Conservation (phyloP, 2,329 filamentous ascomycete genomes). For the Monosporascus sp. region DNA sequence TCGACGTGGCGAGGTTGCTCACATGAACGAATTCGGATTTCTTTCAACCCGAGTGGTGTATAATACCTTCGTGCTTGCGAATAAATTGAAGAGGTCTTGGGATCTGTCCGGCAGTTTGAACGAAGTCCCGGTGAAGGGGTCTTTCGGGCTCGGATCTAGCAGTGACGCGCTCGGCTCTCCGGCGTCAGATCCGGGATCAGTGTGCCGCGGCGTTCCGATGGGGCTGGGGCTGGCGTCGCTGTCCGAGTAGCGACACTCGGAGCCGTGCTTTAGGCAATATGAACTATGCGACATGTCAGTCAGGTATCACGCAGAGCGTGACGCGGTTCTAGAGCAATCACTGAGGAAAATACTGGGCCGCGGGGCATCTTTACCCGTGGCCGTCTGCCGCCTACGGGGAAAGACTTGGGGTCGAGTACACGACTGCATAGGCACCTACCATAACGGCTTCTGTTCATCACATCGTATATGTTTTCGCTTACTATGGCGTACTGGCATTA, state of each 20-base stretch:
- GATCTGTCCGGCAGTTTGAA: slow-evolving; percentile 29
- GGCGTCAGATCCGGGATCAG: slow-evolving; percentile 14
- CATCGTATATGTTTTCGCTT: slow-evolving; percentile 41
- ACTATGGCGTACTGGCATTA: slow-evolving; percentile 26
- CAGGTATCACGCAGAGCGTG: slow-evolving; percentile 1
- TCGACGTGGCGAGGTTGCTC: slow-evolving; percentile 6
- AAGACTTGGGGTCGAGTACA: background rate
- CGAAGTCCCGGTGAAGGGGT: slow-evolving; percentile 24
- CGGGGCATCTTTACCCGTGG: slow-evolving; percentile 9
- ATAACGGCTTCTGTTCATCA: slow-evolving; percentile 40
- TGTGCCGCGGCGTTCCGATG: slow-evolving; percentile 10
- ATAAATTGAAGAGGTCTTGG: slow-evolving; percentile 31
- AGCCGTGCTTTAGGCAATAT: slow-evolving; percentile 40
- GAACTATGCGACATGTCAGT: slow-evolving; percentile 27
- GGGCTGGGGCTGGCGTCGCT: slow-evolving; percentile 14
- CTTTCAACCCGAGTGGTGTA: slow-evolving; percentile 35
- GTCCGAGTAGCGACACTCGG: slow-evolving; percentile 32
- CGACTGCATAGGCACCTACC: slow-evolving; percentile 28
- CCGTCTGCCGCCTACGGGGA: slow-evolving; percentile 6
- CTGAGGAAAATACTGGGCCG: slow-evolving; percentile 1
- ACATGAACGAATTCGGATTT: slow-evolving; percentile 29
- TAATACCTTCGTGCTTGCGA: slow-evolving; percentile 36
- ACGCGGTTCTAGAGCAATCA: background rate
- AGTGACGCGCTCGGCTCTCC: slow-evolving; percentile 10
- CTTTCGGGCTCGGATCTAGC: slow-evolving; percentile 18